Base-by-base conservation (phyloP, 2,329 filamentous ascomycete species). In the Apiospora aurea region DNA sequence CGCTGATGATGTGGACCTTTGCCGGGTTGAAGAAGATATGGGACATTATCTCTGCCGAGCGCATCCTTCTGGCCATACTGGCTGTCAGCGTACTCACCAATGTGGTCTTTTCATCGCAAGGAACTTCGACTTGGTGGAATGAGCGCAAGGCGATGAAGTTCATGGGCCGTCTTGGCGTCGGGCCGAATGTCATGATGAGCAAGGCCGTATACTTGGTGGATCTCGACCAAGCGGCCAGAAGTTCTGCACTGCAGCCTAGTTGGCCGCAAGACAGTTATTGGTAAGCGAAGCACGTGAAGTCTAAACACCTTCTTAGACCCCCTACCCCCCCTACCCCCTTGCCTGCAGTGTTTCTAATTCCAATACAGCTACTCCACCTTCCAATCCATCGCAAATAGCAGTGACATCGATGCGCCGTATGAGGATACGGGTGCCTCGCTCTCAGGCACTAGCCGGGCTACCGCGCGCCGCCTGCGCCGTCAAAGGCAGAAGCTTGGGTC, bases 181-280 rank as follows among this genome's bases (percentile, higher is more conserved):
- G 89, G 3, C 94, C 95, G 10, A 93, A 97, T 76, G 82, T 87
- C 26, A 88, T 92, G 74, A 96, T 98, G 93, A 93, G 92, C 82
- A 94, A 92, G 81, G 91, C 94, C 11, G 90, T 99, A 38, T 97
- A 96, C 79, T 83, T 98, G 71, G 87, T 87, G 69, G 96, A 98
- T 80, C 85, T 98, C 69, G 91, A 95, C 72, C 89, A 93, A 74
- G 90, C 89, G 21, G 81, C 85, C 2, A 75, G 75, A 18, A 84
- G 83, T 14, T 80, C 81, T 2, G 76, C 79, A 8, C 79, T 81
- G 2, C 76, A 79, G 21, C 75, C 78, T 18, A 73, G 78, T 2
- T 83, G 83, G 77, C 83, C 84, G 4, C 78, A 80, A 18, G 86
- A 85, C 47, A 90, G 88, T 72, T 87, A 82, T 75, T 88, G 86